Conservation (phyloP, 192 early-diverging fungal genomes). For the Pilobolus umbonatus region DNA sequence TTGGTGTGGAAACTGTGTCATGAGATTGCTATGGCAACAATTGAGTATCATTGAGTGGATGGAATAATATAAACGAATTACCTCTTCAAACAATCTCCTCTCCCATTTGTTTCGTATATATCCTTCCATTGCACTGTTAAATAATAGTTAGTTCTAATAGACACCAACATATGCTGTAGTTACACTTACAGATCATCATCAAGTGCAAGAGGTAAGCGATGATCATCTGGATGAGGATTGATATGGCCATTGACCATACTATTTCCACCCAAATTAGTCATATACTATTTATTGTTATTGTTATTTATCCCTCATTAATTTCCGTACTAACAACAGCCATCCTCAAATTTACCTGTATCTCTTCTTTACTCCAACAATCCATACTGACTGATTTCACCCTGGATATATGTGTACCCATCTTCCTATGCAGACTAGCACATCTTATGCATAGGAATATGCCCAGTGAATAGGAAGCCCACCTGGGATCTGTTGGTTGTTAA, state of each 20-base stretch:
- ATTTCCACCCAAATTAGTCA: constrained; percentile 55
- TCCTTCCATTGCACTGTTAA: constrained; percentile 70
- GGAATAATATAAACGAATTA: too few relatives aligned
- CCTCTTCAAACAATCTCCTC: constrained; percentile 37
- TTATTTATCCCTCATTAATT: neutral
- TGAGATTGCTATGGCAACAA: too few relatives aligned
- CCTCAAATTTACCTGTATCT: constrained; percentile 60
- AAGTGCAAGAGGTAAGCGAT: constrained; percentile 56
- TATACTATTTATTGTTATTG: constrained; percentile 27
- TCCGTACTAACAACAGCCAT: neutral
- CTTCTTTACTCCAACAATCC: constrained; percentile 85
- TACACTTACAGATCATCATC: constrained; percentile 50
- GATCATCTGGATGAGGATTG: constrained; percentile 64
- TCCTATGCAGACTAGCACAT: constrained; percentile 77
- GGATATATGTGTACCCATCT: constrained; percentile 86
- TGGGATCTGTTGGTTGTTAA: constrained; percentile 54
- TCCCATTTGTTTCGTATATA: constrained; percentile 95
- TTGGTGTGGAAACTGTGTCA: too few relatives aligned
- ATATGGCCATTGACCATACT: constrained; percentile 61
- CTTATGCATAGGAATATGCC: constrained; percentile 94
- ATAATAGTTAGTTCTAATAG: neutral
- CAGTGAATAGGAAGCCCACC: constrained; percentile 87
- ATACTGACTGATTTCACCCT: constrained; percentile 87
- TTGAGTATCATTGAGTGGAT: too few relatives aligned
- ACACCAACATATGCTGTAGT: neutral